Evolutionary conservation across 768 basidiomycete genomes (phyloP).

Genomic region (Lepiota subincarnata): DNA sequence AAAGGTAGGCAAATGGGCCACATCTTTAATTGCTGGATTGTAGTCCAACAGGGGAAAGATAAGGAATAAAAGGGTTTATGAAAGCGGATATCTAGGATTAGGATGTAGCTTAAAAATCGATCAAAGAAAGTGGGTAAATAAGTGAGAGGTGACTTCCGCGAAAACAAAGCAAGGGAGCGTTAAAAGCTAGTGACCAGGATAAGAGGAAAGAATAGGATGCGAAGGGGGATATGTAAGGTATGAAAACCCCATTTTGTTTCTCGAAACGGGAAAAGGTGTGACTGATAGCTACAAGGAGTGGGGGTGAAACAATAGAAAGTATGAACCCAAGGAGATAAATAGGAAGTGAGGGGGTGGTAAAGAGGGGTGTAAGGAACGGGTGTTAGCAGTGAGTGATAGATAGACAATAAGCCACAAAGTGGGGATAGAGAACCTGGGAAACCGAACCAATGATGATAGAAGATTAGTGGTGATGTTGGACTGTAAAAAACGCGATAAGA

Average conservation of each 20-base stretch:
- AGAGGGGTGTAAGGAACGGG: neutral
- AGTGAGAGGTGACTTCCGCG: neutral
- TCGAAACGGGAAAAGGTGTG: neutral
- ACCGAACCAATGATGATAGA: conserved; percentile 6
- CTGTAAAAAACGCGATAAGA: neutral
- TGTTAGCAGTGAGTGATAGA: neutral
- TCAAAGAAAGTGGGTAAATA: neutral
- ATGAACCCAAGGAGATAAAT: neutral
- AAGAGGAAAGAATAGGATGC: conserved; percentile 3
- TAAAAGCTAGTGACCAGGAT: conserved; percentile 14
- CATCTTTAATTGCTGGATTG: no score
- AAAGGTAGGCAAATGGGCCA: no score
- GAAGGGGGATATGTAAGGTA: neutral
- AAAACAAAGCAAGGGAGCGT: neutral
- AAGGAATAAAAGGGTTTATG: conserved; percentile 22
- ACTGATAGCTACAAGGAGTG: conserved; percentile 3
- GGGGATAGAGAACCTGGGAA: conserved; percentile 1
- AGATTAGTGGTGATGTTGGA: neutral
- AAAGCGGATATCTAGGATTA: neutral
- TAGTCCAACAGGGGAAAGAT: conserved; percentile 5
- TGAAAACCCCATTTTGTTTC: neutral
- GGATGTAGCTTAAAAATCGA: neutral
- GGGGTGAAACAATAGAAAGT: neutral
- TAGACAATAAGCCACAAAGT: conserved; percentile 9
- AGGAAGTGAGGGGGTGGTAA: neutral